phyloP scores from a whole-genome alignment of 2,329 filamentous ascomycete genomes.

The Hymenoscyphus infarciens region DNA sequence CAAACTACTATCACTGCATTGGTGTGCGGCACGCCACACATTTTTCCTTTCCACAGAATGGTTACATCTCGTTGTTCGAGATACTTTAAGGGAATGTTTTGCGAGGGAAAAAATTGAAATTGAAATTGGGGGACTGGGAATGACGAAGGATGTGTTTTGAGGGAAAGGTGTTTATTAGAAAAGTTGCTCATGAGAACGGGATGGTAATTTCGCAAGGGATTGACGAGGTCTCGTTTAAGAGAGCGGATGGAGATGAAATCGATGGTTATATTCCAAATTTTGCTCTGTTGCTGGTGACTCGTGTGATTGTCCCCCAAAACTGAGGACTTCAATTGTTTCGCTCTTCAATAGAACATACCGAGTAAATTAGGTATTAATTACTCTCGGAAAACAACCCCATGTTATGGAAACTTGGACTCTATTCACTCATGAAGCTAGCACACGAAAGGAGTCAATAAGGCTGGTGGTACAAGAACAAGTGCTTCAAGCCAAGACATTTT shows the following conservation, averaged over 20 bases:
- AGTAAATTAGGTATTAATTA: too few species aligned
- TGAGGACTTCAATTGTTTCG: too few species aligned
- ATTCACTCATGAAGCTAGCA: not conserved
- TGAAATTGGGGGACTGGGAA: not conserved
- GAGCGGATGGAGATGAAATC: not conserved
- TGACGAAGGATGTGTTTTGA: not conserved
- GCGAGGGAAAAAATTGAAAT: constrained; percentile 2
- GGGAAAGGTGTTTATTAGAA: constrained; percentile 1
- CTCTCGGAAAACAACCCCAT: too few species aligned
- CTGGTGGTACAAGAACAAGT: not conserved
- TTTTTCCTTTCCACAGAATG: not conserved
- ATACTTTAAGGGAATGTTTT: not conserved
- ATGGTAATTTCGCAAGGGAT: not conserved
- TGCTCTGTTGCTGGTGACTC: not conserved
- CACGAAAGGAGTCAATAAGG: not conserved
- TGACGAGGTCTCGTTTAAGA: not conserved
- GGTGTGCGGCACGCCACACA: not conserved
- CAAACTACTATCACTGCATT: not conserved
- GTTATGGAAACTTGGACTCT: too few species aligned
- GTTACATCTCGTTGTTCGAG: not conserved
- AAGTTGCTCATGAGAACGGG: not conserved
- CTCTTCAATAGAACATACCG: too few species aligned
- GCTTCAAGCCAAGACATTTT: not conserved
- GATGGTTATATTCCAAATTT: not conserved
- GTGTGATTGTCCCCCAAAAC: not conserved